Evolutionary conservation across 75 land plant genomes (phyloP).

Genomic region (Cryptomeria japonica): DNA sequence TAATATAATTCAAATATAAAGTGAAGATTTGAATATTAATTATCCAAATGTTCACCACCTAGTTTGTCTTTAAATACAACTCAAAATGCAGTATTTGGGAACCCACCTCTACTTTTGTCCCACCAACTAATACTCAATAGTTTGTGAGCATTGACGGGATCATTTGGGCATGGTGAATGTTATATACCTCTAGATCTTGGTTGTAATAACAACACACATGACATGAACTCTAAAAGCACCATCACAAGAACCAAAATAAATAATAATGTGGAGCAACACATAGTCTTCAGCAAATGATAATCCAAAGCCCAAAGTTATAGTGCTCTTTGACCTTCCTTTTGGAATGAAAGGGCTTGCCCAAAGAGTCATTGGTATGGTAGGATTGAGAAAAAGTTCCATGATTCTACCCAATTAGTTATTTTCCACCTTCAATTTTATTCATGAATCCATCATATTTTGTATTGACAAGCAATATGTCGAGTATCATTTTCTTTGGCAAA

Average conservation of each 20-base stretch:
- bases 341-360: conserved; percentile 11
- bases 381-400: not conserved
- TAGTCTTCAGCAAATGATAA: conserved; percentile 14
- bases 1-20: too few relatives aligned
- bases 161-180: too few relatives aligned
- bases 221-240: not conserved
- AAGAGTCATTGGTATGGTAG: conserved; percentile 10
- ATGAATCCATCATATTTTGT: conserved; percentile 16
- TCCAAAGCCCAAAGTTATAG: conserved; percentile 4
- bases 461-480: not conserved
- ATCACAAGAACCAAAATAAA: not conserved
- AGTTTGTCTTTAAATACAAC: too few relatives aligned
- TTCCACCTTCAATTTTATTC: not conserved
- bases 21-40: too few relatives aligned
- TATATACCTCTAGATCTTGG: too few relatives aligned
- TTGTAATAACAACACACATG: too few relatives aligned
- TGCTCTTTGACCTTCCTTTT: conserved; percentile 4
- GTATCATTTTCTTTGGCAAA: conserved; percentile 26
- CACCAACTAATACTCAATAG: too few relatives aligned
- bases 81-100: too few relatives aligned
- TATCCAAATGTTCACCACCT: too few relatives aligned
- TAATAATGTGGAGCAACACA: conserved; percentile 7
- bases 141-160: too few relatives aligned
- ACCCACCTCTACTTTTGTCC: too few relatives aligned
- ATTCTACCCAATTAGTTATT: conserved; percentile 11